Evolutionary conservation across 108 stramenopile species (phyloP), one percentile per base, ranked within the genome.

Genomic region (Cyclostephanos invisitatus): DNA sequence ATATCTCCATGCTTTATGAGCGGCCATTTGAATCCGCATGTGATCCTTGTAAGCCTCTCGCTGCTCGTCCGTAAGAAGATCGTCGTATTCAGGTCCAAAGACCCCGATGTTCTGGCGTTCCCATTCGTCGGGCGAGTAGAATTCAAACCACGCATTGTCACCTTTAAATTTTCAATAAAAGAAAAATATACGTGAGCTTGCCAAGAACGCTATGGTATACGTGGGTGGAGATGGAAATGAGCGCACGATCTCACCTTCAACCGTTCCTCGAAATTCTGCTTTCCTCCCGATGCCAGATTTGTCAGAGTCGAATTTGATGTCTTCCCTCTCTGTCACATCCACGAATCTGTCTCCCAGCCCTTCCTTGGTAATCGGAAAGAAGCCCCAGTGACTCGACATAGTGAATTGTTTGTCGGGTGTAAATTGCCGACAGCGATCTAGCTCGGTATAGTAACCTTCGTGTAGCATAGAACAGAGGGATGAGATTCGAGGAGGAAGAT

Each of bases 361-460:
- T 15, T 83, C 62, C 28, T 75, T 70, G 27, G 50, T 58, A 18
- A 63, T 75, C 0, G 81, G 84, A 35, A 85, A 85, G 82, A 85
- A 85, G 12, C 49, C 42, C 84, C 84, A 85, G 57, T 85, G 84
- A 22, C 68, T 70, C 11, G 78, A 75, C 79, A 85, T 83, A 0
- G 78, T 80, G 46, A 83, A 85, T 48, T 85, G 84, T 7, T 49
- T 50, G 18, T 69, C 78, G 0, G 84, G 84, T 36, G 72, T 78
- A 50, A 85, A 85, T 51, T 85, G 84, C 9, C 82, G 84, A 62
- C 84, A 85, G 2, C 73, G 57, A 62, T 77, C 82, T 14, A 85
- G 73, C 51, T 85, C 84, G 6, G 84, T 85, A 49, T 69, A 85
- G 49, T 83, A 85, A 32, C 84, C 84, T 42, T 73, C 67, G 44